phyloP scores from a whole-genome alignment of 352 stramenopile genomes.

The Phytophthora hibernalis region DNA sequence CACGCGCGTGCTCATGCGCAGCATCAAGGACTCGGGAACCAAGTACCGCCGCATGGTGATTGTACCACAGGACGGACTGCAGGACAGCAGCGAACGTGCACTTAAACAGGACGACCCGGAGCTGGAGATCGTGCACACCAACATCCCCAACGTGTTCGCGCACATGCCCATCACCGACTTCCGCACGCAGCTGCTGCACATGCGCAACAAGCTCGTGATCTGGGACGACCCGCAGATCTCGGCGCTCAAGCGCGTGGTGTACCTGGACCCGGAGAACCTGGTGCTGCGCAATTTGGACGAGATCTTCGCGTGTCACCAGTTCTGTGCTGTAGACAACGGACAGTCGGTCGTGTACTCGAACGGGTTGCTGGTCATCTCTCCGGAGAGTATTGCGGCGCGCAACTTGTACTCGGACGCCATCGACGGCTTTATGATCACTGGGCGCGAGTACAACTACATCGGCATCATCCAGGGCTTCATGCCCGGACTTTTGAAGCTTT shows the following conservation, averaged over 20 bases:
- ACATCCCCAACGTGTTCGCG: constrained; percentile 76
- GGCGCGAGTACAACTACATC: constrained; percentile 83
- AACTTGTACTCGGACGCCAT: constrained; percentile 86
- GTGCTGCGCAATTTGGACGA: constrained; percentile 83
- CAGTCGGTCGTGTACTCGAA: constrained; percentile 86
- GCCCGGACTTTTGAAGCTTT: constrained; percentile 79
- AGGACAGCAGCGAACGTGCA: constrained; percentile 38
- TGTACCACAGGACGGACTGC: constrained; percentile 69
- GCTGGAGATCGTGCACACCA: constrained; percentile 70
- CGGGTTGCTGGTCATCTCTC: constrained; percentile 81
- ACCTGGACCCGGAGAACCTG: constrained; percentile 83
- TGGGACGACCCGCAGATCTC: constrained; percentile 80
- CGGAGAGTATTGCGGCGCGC: constrained; percentile 66
- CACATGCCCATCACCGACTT: constrained; percentile 65
- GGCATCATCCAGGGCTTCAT: constrained; percentile 85
- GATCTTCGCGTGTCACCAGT: constrained; percentile 81
- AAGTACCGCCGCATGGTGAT: constrained; percentile 77
- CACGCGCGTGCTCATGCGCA: constrained; percentile 73
- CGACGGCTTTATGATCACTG: constrained; percentile 86
- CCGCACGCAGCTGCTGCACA: constrained; percentile 78
- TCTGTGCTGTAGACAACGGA: constrained; percentile 84
- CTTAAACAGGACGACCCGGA: constrained; percentile 63
- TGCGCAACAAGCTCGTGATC: constrained; percentile 84
- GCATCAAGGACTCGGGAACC: constrained; percentile 71
- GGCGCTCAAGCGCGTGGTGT: constrained; percentile 72